These are phyloP conservation scores for Ogataea saltuana DNA, from an alignment of 805 yeast genomes.

Conservation along the genomic window DNA sequence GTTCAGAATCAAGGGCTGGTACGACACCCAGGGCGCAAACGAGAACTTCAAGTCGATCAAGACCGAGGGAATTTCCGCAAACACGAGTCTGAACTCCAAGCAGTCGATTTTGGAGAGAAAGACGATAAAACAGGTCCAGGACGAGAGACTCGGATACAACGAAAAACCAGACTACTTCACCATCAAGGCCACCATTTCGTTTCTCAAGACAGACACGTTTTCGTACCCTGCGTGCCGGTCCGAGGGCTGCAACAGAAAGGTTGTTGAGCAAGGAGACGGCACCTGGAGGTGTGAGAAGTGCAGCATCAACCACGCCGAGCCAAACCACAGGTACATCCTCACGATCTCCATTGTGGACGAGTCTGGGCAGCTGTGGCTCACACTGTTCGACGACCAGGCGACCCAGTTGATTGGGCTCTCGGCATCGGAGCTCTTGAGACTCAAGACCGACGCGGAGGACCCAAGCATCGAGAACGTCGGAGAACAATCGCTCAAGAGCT, in stretches of 20 bases:
- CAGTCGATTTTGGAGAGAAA: conserved; percentile 57
- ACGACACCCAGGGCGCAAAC: conserved; percentile 71
- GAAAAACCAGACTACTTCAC: conserved; percentile 81
- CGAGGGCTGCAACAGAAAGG: conserved; percentile 81
- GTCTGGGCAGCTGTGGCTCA: conserved; percentile 83
- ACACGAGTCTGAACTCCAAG: conserved; percentile 35
- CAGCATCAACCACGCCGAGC: conserved; percentile 64
- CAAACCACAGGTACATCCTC: conserved; percentile 77
- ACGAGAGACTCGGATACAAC: conserved; percentile 66
- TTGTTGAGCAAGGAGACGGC: conserved; percentile 68
- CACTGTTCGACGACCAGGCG: conserved; percentile 86
- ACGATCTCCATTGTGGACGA: conserved; percentile 76
- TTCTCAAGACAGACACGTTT: conserved; percentile 71
- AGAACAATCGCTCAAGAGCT: conserved; percentile 36
- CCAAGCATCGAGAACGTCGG: conserved; percentile 45
- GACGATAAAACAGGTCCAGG: conserved; percentile 63
- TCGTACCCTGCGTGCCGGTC: conserved; percentile 87
- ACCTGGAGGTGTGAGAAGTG: conserved; percentile 95
- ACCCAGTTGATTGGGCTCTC: conserved; percentile 60
- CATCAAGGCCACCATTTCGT: conserved; percentile 72
- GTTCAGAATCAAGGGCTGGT: conserved; percentile 91
- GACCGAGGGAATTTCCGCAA: conserved; percentile 46
- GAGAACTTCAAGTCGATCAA: conserved; percentile 64
- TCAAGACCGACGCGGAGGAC: conserved; percentile 42
- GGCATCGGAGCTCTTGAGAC: conserved; percentile 57